Evolutionary conservation across 1,139 yeast species (phyloP), one percentile per base, ranked within the genome.

Genomic region (Hanseniaspora uvarum): DNA sequence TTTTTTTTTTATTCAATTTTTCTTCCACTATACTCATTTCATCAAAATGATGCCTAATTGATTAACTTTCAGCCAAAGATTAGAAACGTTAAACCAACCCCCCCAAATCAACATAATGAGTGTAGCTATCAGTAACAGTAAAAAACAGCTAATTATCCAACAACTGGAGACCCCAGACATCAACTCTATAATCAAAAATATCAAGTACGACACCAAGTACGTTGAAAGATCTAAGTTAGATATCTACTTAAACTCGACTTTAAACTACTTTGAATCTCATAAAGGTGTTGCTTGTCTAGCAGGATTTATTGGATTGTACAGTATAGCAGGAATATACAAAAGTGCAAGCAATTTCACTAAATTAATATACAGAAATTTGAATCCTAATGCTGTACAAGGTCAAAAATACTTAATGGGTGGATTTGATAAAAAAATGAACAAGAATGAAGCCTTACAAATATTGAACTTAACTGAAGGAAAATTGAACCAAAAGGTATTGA

Each of bases 371-470:
- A 48, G 46, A 37, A 45, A 46, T 30, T 40, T 38, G 12, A 46
- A 59, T 54, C 34, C 62, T 58, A 26, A 62, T 61, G 34, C 61
- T 58, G 50, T 34, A 14, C 34, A 40, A 10, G 40, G 37, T n/a
- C 46, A 47, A 43, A 53, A 49, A 37, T 53, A 26, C 64, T 71
- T 75, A 64, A 86, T 82, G 64, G 98, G 98, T 55, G 86, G 95
- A 1, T 92, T 92, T 68, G 96, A 88, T 39, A 68, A 78, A 28
- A 89, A 92, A 68, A 92, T 92, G 97, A 76, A 78, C 56, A 83
- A 94, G 36, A 83, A 78, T 62, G 98, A 92, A 66, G 98, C 98
- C 1, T 75, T 92, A 58, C 94, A 81, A 66, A 86, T 92, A 41
- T 77, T 92, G 62, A 87, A 86, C 64, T 72, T 92, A 63, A 83